phyloP scores from a whole-genome alignment of 1,284 basidiomycete species.

The Ceratobasidium sp. region DNA sequence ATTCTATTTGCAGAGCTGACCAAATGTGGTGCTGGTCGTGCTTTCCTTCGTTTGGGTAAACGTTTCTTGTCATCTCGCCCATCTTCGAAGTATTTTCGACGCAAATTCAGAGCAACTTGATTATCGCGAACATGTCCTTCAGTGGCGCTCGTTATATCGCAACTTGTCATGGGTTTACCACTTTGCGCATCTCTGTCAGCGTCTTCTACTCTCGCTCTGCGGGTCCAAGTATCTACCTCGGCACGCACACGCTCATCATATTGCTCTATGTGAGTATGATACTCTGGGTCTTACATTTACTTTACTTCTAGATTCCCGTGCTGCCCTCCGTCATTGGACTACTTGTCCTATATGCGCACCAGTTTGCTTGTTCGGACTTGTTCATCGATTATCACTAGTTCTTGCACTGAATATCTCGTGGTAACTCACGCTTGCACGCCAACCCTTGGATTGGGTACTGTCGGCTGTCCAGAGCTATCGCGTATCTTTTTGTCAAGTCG shows the following conservation, averaged over 20 bases:
- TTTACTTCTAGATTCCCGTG: constrained; percentile 96
- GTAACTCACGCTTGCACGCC: constrained; percentile 94
- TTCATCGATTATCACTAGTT: constrained; percentile 97
- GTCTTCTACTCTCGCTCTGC: too few species aligned
- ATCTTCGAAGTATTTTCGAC: constrained; percentile 97
- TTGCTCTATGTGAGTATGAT: constrained; percentile 91
- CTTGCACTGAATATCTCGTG: constrained; percentile 96
- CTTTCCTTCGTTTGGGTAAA: constrained; percentile 88
- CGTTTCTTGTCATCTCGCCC: constrained; percentile 91
- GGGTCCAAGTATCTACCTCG: constrained; percentile 60
- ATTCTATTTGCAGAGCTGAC: constrained; percentile 75
- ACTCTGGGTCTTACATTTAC: constrained; percentile 88
- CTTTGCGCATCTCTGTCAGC: constrained; percentile 74
- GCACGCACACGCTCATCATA: constrained; percentile 72
- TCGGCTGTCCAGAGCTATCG: constrained; percentile 85
- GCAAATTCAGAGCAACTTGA: constrained; percentile 96
- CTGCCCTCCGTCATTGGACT: constrained; percentile 91
- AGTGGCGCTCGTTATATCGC: constrained; percentile 97
- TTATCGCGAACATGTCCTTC: constrained; percentile 93
- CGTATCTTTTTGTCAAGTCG: constrained; percentile 75
- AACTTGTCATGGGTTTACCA: constrained; percentile 98
- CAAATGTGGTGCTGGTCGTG: constrained; percentile 90
- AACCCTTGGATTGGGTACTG: constrained; percentile 99
- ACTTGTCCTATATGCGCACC: constrained; percentile 97
- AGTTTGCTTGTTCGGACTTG: constrained; percentile 95